These are phyloP conservation scores for Litsea cubeba DNA, from an alignment of 164 flowering plant species.

Conservation along the genomic window DNA sequence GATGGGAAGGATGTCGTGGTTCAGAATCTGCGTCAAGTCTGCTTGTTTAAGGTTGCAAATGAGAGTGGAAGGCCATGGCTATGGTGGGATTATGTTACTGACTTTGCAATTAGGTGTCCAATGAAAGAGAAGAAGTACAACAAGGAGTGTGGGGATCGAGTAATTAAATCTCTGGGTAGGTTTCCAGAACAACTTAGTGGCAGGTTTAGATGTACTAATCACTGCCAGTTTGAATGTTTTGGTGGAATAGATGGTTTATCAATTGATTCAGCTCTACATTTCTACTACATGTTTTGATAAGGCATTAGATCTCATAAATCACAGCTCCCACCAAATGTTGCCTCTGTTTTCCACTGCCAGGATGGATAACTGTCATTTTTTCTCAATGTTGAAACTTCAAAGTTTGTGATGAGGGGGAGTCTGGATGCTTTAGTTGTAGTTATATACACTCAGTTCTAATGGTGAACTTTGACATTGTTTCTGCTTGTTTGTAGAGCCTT, in stretches of 20 bases:
- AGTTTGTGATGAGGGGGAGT: not conserved
- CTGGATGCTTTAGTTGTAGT: not conserved
- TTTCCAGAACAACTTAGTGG: not conserved
- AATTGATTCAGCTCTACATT: too few relatives aligned
- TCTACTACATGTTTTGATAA: too few relatives aligned
- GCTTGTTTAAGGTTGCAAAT: slow-evolving; percentile 78
- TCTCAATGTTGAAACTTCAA: not conserved
- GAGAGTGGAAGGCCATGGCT: slow-evolving; percentile 86
- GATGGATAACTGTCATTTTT: not conserved
- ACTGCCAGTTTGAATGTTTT: not conserved
- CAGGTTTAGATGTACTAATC: not conserved
- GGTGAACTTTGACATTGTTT: too few relatives aligned
- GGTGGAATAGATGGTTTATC: not conserved
- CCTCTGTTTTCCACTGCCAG: not conserved
- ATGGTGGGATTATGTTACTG: slow-evolving; percentile 99
- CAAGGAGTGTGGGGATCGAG: slow-evolving; percentile 81
- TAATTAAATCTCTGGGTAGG: slow-evolving; percentile 78
- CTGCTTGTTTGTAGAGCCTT: not conserved
- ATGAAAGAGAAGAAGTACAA: slow-evolving; percentile 86
- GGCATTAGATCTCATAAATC: not conserved
- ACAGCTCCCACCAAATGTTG: not conserved
- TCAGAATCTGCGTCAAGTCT: slow-evolving; percentile 83
- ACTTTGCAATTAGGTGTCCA: slow-evolving; percentile 89
- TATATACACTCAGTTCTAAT: too few relatives aligned
- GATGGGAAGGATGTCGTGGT: slow-evolving; percentile 93